phyloP scores from a whole-genome alignment of 1,284 basidiomycete genomes.

The Takashimella koratensis region DNA sequence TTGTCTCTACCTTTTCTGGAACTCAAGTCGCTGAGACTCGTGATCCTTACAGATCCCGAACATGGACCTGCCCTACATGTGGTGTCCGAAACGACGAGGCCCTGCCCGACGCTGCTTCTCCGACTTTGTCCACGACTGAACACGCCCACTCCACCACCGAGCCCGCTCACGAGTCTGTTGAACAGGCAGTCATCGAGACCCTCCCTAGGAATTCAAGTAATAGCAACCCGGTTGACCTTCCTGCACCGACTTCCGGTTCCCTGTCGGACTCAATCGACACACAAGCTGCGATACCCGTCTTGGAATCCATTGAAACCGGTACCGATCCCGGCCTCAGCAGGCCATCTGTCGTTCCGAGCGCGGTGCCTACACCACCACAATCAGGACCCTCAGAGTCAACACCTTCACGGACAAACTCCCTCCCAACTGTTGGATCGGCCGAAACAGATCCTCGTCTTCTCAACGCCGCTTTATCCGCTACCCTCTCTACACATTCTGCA shows the following conservation, averaged over 20 bases:
- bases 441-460: neutral
- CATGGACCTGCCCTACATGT: conserved; percentile 78
- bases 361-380: no score
- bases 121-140: conserved; percentile 1
- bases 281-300: no score
- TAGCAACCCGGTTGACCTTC: neutral
- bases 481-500: neutral
- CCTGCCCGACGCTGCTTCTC: conserved; percentile 49
- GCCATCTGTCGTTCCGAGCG: neutral
- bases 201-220: neutral
- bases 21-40: no score
- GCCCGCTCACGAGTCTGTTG: neutral
- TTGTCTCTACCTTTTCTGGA: no score
- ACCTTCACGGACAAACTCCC: neutral
- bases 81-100: conserved; percentile 63
- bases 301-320: neutral
- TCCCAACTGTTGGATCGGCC: neutral
- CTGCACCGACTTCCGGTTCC: neutral
- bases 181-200: neutral
- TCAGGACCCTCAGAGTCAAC: no score
- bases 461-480: neutral
- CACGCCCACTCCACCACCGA: neutral
- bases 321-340: neutral
- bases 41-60: conserved; percentile 60
- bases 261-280: neutral